Conservation (phyloP, 768 basidiomycete genomes). For the Hemileccinum impolitum region DNA sequence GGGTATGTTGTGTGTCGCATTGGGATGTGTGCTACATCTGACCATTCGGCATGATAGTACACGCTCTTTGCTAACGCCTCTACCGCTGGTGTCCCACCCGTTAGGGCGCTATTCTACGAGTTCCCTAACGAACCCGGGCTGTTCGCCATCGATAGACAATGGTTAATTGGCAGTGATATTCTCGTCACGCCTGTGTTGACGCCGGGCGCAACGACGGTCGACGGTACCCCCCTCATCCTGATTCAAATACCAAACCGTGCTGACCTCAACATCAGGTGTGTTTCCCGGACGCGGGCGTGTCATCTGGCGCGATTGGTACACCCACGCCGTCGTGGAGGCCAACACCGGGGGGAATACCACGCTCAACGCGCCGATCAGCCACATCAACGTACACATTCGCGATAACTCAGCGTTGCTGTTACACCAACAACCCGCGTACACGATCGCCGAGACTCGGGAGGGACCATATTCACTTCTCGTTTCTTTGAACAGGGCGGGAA, state of each 20-base stretch:
- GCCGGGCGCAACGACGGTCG: slow-evolving; percentile 63
- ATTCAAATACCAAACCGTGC: not conserved
- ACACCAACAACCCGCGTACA: slow-evolving; percentile 59
- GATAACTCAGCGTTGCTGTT: slow-evolving; percentile 60
- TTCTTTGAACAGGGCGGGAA: slow-evolving; percentile 42
- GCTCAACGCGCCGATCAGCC: slow-evolving; percentile 60
- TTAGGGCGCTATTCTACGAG: slow-evolving; percentile 74
- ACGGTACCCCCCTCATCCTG: slow-evolving; percentile 37
- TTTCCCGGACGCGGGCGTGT: slow-evolving; percentile 60
- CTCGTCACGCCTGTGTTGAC: slow-evolving; percentile 70
- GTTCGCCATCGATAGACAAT: slow-evolving; percentile 62
- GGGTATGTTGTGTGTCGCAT: slow-evolving; percentile 40
- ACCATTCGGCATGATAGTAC: slow-evolving; percentile 40
- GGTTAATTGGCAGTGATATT: slow-evolving; percentile 62
- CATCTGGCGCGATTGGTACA: slow-evolving; percentile 71
- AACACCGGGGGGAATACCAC: slow-evolving; percentile 39
- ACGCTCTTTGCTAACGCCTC: slow-evolving; percentile 69
- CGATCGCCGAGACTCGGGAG: slow-evolving; percentile 56
- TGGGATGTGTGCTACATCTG: slow-evolving; percentile 25
- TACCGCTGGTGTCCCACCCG: slow-evolving; percentile 55
- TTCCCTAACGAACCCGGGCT: slow-evolving; percentile 68
- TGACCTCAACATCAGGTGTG: slow-evolving; percentile 38
- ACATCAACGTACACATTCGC: slow-evolving; percentile 72
- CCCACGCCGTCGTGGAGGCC: slow-evolving; percentile 50
- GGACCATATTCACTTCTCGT: slow-evolving; percentile 61